A percentile compares a stretch with the other conserved stretches of the same genome.
phyloP scores from a whole-genome alignment of 768 basidiomycete species.

The Psilocybe cyanescens region DNA sequence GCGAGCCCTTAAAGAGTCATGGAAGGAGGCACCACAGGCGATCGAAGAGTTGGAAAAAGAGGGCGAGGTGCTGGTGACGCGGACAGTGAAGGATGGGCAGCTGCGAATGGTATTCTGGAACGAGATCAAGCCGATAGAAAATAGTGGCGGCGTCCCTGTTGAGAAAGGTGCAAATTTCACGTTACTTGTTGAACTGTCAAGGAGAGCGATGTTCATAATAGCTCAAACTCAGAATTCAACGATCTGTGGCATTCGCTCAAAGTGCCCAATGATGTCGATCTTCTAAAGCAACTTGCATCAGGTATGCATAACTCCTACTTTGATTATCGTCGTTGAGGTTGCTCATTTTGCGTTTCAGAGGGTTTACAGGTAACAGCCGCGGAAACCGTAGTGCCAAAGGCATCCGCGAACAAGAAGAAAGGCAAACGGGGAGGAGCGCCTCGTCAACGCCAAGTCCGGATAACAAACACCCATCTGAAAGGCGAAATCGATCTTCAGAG shows the following conservation, averaged over 20 bases:
- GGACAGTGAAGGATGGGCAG: slow-evolving; percentile 82
- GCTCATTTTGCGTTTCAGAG: slow-evolving; percentile 44
- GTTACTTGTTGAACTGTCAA: neutral
- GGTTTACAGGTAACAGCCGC: slow-evolving; percentile 82
- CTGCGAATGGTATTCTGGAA: slow-evolving; percentile 90
- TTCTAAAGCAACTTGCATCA: slow-evolving; percentile 75
- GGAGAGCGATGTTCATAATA: slow-evolving; percentile 11
- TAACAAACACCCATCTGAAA: slow-evolving; percentile 89
- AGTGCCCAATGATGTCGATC: slow-evolving; percentile 85
- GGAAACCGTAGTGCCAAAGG: slow-evolving; percentile 58
- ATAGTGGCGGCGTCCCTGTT: slow-evolving; percentile 68
- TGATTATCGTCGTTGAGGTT: slow-evolving; percentile 13
- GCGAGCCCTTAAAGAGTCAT: slow-evolving; percentile 84
- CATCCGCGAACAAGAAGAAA: slow-evolving; percentile 68
- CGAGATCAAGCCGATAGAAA: slow-evolving; percentile 79
- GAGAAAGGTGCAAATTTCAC: slow-evolving; percentile 69
- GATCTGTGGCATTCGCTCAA: slow-evolving; percentile 87
- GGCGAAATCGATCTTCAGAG: slow-evolving; percentile 83
- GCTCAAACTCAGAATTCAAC: slow-evolving; percentile 69
- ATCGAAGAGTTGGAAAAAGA: slow-evolving; percentile 91
- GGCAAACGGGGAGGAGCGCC: slow-evolving; percentile 79
- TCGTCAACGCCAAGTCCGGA: slow-evolving; percentile 75
- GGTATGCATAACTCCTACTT: slow-evolving; percentile 42
- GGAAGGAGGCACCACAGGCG: slow-evolving; percentile 84
- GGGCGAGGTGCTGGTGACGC: slow-evolving; percentile 87